These are phyloP conservation scores for Yamadazyma triangularis DNA, from an alignment of 1,139 yeast species.

Conservation along the genomic window DNA sequence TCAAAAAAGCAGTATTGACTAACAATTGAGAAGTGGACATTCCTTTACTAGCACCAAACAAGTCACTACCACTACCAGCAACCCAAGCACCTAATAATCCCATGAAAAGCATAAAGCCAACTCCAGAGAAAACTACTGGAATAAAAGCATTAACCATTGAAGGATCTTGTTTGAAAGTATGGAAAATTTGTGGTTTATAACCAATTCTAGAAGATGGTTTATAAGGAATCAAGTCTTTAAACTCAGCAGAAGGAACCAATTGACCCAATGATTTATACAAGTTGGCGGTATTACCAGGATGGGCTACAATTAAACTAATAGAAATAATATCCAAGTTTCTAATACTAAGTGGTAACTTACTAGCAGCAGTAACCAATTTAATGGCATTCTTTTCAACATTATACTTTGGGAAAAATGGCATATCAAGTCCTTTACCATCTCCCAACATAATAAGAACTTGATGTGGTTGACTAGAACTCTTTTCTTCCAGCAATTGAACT, in stretches of 20 bases:
- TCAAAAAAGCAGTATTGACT: slow-evolving; percentile 46
- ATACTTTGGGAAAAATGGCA: slow-evolving; percentile 23
- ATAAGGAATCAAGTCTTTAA: slow-evolving; percentile 21
- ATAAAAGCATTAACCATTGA: slow-evolving; percentile 50
- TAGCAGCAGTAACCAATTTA: slow-evolving; percentile 23
- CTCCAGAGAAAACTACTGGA: slow-evolving; percentile 50
- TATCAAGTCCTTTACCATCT: slow-evolving; percentile 20
- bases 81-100: slow-evolving; percentile 48
- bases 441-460: slow-evolving; percentile 27
- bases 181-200: slow-evolving; percentile 62
- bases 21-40: slow-evolving; percentile 23
- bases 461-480: slow-evolving; percentile 25
- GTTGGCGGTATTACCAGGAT: slow-evolving; percentile 17
- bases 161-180: slow-evolving; percentile 57
- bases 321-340: slow-evolving; percentile 29
- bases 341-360: slow-evolving; percentile 34
- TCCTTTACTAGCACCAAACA: slow-evolving; percentile 30
- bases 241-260: slow-evolving; percentile 27
- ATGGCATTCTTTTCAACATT: slow-evolving; percentile 16
- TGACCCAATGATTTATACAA: slow-evolving; percentile 28
- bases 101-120: slow-evolving; percentile 39
- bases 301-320: slow-evolving; percentile 32
- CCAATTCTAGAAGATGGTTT: slow-evolving; percentile 40
- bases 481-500: slow-evolving; percentile 22
- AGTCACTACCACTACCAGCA: slow-evolving; percentile 39